Evolutionary conservation across 345 rosid species (phyloP), one percentile per base, ranked within the genome.

Genomic region (Lepidium aucheri): DNA sequence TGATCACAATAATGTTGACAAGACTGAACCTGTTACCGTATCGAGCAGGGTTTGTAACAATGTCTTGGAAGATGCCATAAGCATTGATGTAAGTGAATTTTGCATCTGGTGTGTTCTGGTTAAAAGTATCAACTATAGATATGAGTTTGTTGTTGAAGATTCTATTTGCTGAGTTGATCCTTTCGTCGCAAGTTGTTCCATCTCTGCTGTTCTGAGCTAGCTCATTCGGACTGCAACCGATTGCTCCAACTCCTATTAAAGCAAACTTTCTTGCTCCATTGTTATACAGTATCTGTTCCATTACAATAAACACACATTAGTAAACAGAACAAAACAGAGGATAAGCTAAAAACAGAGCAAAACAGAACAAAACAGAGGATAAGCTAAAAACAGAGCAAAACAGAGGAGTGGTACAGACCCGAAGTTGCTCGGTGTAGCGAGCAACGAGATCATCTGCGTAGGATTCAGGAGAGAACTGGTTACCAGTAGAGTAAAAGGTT

Each of bases 221-320:
- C 60, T 85, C 78, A 69, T 79, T 90, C 7, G 97, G 99, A 73
- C 87, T 88, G 82, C 99, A 94, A 4, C 99, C 99, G 2, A 90
- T 79, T 17, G 81, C 88, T 0, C 99, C 99, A 2, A 88, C 70
- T 17, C 99, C 97, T 3, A 84, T 67, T 64, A 94, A 58, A 32
- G 49, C 99, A 54, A 94, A 83, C 71, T 87, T 94, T 65, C 99
- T 85, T 1, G 95, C 97, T 39, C 99, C 97, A 26, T 88, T 69
- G 55, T 76, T 53, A 77, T 94, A 86, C 82, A 94, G 44, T 20
- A 9, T 45, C 99, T 93, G 59, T 34, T 63, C 49, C 51, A 55
- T 54, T 11, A 51, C 34, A 51, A 32, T 39, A 17, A 17, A 24
- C 39, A 57, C 32, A 47, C 33, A 49, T 28, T 24, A 28, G 5